Base-by-base conservation (phyloP, 2,329 filamentous ascomycete species). In the Colletotrichum sp. region DNA sequence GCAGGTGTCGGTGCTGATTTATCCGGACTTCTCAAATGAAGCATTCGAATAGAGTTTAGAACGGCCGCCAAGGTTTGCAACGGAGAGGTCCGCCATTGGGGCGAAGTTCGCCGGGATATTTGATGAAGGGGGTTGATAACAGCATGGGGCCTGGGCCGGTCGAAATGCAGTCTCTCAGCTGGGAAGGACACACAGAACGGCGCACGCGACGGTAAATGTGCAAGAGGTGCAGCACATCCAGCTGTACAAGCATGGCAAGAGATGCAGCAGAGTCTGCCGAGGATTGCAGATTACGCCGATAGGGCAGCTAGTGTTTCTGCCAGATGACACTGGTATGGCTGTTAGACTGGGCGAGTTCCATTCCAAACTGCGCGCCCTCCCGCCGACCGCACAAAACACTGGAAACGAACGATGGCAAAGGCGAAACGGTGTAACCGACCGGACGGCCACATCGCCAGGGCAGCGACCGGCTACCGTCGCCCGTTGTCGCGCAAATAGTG, bases 141-240 rank as follows among this genome's bases (percentile, higher is more conserved):
- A 44, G 59, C 22, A 65, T 63, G 63, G 64, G 73, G 70, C 44
- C 73, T 75, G 65, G 73, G 59, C 73, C 34, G 70, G 71, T 52
- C 73, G 32, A 73, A 72, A 73, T 28, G 6, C 73, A 3, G 55
- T 32, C 32, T 44, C 16, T 73, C 70, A 75, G 73, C 70, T 75
- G 32, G 32, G 32, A 28, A 59, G 55, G 34, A 39, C 34, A 34
- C 64, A 60, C 44, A 22, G 16, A 60, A 70, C 57, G 57, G 26
- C 16, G 64, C 63, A 68, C 32, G 30, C 10, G 69, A 68, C 34
- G 18, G 28, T 22, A 22, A 68, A 65, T 73, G 44, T 73, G 73
- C 70, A 73, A 73, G 55, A 75, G 16, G 28, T 75, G 70, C 70
- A 69, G 70, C 48, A 30, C 13, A 8, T 32, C 64, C 64, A 73